Percentiles rank a stretch among this genome's conserved stretches.
Evolutionary conservation across 2,329 filamentous ascomycete species (phyloP).

Genomic region (Cladosporium colombiae): DNA sequence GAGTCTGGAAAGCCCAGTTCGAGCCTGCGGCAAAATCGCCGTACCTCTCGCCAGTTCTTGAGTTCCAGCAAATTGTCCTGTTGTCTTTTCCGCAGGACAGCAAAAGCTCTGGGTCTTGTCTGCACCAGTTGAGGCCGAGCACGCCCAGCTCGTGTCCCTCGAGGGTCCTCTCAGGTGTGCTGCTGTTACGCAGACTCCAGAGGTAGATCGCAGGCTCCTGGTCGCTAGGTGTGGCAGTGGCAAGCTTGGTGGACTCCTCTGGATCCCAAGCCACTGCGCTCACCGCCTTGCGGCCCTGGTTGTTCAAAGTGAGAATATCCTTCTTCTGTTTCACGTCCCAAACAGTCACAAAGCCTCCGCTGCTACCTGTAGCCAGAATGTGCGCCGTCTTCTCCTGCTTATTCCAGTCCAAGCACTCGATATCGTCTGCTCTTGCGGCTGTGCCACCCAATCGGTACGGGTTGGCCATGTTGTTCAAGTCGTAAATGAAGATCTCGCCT

Average conservation of each 20-base stretch:
- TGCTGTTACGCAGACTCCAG: slow-evolving; percentile 95
- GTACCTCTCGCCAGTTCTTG: slow-evolving; percentile 80
- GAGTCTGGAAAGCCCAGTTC: slow-evolving; percentile 98
- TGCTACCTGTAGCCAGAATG: slow-evolving; percentile 91
- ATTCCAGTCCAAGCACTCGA: slow-evolving; percentile 98
- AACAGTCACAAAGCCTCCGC: slow-evolving; percentile 91
- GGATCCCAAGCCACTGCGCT: slow-evolving; percentile 98
- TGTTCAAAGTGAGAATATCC: slow-evolving; percentile 91
- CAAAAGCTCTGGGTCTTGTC: slow-evolving; percentile 83
- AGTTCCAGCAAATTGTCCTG: slow-evolving; percentile 92
- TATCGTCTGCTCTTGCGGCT: slow-evolving; percentile 87
- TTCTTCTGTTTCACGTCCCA: slow-evolving; percentile 99
- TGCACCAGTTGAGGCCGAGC: slow-evolving; percentile 91
- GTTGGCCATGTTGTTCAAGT: slow-evolving; percentile 84
- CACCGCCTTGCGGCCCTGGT: slow-evolving; percentile 83
- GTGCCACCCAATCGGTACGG: slow-evolving; percentile 86
- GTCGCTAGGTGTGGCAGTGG: slow-evolving; percentile 90
- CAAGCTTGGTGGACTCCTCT: slow-evolving; percentile 84
- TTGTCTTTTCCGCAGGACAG: slow-evolving; percentile 97
- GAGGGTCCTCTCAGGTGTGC: slow-evolving; percentile 84
- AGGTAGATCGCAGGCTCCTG: slow-evolving; percentile 83
- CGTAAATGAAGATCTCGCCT: slow-evolving; percentile 94
- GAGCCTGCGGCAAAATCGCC: slow-evolving; percentile 96
- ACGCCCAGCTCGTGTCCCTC: slow-evolving; percentile 94
- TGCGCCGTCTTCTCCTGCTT: slow-evolving; percentile 81